A percentile compares a stretch with the other conserved stretches of the same genome.
Conservation (phyloP, 305 asterid species). For the Euphrasia arctica region DNA sequence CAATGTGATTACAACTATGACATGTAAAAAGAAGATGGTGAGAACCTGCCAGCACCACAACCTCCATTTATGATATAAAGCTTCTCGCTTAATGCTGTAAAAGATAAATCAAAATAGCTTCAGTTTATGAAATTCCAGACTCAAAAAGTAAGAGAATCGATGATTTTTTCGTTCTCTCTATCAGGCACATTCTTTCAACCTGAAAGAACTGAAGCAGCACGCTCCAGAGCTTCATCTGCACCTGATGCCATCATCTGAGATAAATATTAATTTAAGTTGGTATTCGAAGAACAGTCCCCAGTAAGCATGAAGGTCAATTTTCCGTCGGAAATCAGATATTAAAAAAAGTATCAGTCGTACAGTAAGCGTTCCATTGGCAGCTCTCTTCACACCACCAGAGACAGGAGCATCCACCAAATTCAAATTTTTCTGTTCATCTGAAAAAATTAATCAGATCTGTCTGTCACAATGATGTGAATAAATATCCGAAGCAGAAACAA, state of each 20-base stretch:
- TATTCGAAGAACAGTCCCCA: slow-evolving; percentile 20
- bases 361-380: slow-evolving; percentile 88
- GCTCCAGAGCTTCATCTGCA: slow-evolving; percentile 81
- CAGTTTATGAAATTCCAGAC: slow-evolving; percentile 21
- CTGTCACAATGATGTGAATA: not conserved
- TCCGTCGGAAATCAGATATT: slow-evolving; percentile 20
- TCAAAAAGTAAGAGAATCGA: slow-evolving; percentile 20
- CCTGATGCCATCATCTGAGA: slow-evolving; percentile 97
- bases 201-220: slow-evolving; percentile 84
- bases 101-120: slow-evolving; percentile 30
- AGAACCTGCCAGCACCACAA: slow-evolving; percentile 95
- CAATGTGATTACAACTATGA: slow-evolving; percentile 4
- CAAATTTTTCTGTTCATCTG: slow-evolving; percentile 75
- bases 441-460: not conserved
- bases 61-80: slow-evolving; percentile 91
- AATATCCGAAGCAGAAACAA: not conserved
- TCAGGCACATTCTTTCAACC: slow-evolving; percentile 39
- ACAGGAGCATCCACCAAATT: slow-evolving; percentile 98
- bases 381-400: slow-evolving; percentile 96
- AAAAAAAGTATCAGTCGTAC: slow-evolving; percentile 41
- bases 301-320: slow-evolving; percentile 9
- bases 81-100: slow-evolving; percentile 89
- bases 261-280: slow-evolving; percentile 30
- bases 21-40: slow-evolving; percentile 17
- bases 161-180: slow-evolving; percentile 16